These are phyloP conservation scores for Ambrosia hybrid DNA, from an alignment of 140 eudicot species.

Conservation along the genomic window DNA sequence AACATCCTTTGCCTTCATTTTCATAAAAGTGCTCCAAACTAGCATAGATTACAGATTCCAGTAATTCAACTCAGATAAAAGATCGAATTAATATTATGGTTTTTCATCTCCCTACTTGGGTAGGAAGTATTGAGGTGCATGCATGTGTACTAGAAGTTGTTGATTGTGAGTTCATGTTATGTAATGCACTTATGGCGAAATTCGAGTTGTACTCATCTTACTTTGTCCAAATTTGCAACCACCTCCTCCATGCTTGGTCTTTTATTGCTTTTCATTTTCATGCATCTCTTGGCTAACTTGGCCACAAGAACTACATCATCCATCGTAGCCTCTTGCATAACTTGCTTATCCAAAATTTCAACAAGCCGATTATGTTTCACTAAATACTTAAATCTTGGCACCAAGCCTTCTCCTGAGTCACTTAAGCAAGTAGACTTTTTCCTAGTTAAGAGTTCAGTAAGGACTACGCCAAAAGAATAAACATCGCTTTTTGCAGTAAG, in stretches of 20 bases:
- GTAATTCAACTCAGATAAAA: too few species aligned
- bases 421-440: neutral
- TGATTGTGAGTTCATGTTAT: neutral
- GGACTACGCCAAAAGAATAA: conserved; percentile 24
- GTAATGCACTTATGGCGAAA: neutral
- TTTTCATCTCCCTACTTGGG: too few species aligned
- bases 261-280: conserved; percentile 16
- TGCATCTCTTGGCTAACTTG: conserved; percentile 34
- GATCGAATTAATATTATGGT: too few species aligned
- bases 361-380: conserved; percentile 20
- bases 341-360: conserved; percentile 28
- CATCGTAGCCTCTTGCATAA: conserved; percentile 23
- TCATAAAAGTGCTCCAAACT: conserved; percentile 36
- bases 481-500: conserved; percentile 24
- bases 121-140: neutral
- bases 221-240: neutral
- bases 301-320: conserved; percentile 24
- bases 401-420: conserved; percentile 8
- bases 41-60: too few species aligned
- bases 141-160: neutral
- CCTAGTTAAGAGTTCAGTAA: conserved; percentile 16
- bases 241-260: conserved; percentile 35
- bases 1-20: too few species aligned
- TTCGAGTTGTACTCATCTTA: neutral
- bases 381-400: conserved; percentile 4